These are phyloP conservation scores for Metschnikowia gelsemii DNA, from an alignment of 805 yeast genomes.

Conservation along the genomic window DNA sequence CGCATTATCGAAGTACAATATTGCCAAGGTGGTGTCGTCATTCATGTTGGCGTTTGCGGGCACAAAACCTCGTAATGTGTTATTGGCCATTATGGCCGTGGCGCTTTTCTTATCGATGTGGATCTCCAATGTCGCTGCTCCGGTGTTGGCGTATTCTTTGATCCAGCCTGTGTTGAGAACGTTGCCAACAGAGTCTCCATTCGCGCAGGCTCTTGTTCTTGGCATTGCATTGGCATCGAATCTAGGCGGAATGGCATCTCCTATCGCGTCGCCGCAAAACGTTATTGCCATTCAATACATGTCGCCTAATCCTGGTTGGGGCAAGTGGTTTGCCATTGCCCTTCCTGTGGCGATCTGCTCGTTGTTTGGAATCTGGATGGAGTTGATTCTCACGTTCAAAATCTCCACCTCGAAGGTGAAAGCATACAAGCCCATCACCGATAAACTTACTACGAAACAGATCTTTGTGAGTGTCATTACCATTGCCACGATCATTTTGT, in stretches of 20 bases:
- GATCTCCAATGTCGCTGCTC: constrained; percentile 97
- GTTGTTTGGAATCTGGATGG: constrained; percentile 68
- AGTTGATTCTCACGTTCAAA: constrained; percentile 65
- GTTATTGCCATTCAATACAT: constrained; percentile 85
- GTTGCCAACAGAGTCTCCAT: constrained; percentile 71
- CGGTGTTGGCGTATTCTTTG: constrained; percentile 87
- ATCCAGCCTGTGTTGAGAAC: constrained; percentile 88
- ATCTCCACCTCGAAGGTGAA: constrained; percentile 52
- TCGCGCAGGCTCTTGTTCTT: constrained; percentile 78
- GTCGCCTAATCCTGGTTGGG: constrained; percentile 81
- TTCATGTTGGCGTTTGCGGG: constrained; percentile 81
- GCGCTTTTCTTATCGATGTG: constrained; percentile 88
- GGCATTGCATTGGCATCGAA: constrained; percentile 94
- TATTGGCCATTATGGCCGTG: constrained; percentile 80
- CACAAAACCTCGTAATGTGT: constrained; percentile 73
- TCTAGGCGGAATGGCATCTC: constrained; percentile 96
- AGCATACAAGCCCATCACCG: constrained; percentile 59
- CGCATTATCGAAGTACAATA: constrained; percentile 84
- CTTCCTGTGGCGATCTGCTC: constrained; percentile 73
- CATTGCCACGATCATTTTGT: constrained; percentile 67
- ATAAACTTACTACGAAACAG: constrained; percentile 69
- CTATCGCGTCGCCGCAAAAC: constrained; percentile 96
- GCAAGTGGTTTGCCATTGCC: constrained; percentile 87
- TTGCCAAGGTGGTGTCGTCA: constrained; percentile 84
- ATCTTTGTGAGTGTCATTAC: constrained; percentile 72